Evolutionary conservation across 371 early-diverging fungal genomes (phyloP).

Genomic region (Apophysomyces elegans): DNA sequence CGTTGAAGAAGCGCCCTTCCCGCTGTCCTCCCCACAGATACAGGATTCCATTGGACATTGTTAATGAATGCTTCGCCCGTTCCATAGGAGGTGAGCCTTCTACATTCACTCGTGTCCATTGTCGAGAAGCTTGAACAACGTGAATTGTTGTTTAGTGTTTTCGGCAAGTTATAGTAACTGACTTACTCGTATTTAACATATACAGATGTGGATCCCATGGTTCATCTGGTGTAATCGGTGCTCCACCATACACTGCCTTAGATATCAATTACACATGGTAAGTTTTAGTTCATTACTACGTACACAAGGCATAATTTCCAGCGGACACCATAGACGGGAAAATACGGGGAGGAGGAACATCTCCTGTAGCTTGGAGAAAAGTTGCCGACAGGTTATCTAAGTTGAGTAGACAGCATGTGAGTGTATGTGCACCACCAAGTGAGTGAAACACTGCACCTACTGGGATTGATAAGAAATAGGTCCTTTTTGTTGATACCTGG

Average conservation of each 20-base stretch:
- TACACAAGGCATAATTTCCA: slow-evolving; percentile 42
- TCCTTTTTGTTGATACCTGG: slow-evolving; percentile 5
- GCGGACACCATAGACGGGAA: slow-evolving; percentile 40
- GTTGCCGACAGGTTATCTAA: slow-evolving; percentile 42
- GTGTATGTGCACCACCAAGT: too few species aligned
- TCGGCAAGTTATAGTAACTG: too few species aligned
- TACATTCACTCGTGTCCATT: slow-evolving; percentile 59
- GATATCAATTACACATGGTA: background rate
- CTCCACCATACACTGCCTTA: slow-evolving; percentile 51
- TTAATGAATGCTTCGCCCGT: slow-evolving; percentile 71
- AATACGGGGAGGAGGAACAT: slow-evolving; percentile 41
- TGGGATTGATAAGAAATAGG: slow-evolving; percentile 3
- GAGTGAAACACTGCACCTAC: background rate
- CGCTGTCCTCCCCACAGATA: slow-evolving; percentile 76
- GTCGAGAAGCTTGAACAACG: slow-evolving; percentile 21
- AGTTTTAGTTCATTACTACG: slow-evolving; percentile 8
- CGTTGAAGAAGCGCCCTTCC: slow-evolving; percentile 69
- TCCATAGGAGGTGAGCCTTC: slow-evolving; percentile 63
- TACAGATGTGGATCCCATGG: slow-evolving; percentile 48
- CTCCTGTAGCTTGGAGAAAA: slow-evolving; percentile 39
- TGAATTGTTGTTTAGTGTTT: too few species aligned
- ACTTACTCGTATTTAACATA: slow-evolving; percentile 37
- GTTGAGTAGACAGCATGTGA: background rate
- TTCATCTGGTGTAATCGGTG: slow-evolving; percentile 39
- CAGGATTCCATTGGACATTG: slow-evolving; percentile 65